These are phyloP conservation scores for Citrus unshiu DNA, from an alignment of 345 rosid genomes.

Conservation along the genomic window DNA sequence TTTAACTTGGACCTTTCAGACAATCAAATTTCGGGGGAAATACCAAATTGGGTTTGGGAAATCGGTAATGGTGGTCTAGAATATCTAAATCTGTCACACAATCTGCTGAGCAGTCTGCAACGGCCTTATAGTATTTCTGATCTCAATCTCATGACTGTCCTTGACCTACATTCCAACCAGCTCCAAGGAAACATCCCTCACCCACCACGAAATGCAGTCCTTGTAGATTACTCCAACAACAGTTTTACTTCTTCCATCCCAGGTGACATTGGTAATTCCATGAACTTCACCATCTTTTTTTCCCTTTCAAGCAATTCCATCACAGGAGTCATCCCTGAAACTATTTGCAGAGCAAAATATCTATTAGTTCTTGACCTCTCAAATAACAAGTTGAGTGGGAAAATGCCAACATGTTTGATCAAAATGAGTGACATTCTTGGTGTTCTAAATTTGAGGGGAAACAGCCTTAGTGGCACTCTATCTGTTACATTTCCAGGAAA, in stretches of 20 bases:
- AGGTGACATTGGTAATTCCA: constrained; percentile 10
- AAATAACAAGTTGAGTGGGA: constrained; percentile 30
- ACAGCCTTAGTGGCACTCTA: constrained; percentile 15
- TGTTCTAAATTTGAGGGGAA: constrained; percentile 31
- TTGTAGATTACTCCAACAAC: constrained; percentile 37
- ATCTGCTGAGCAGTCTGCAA: constrained; percentile 12
- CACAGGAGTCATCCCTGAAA: constrained; percentile 31
- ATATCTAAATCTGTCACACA: constrained; percentile 12
- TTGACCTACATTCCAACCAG: constrained; percentile 33
- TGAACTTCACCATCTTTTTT: not conserved
- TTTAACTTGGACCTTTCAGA: constrained; percentile 30
- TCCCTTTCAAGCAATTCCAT: constrained; percentile 34
- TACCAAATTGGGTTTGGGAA: constrained; percentile 47
- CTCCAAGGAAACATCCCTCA: constrained; percentile 26
- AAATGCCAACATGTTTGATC: constrained; percentile 21
- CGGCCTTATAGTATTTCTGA: not conserved
- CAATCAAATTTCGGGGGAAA: constrained; percentile 34
- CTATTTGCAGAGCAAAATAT: constrained; percentile 21
- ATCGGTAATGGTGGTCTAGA: not conserved
- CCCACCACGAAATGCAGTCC: not conserved
- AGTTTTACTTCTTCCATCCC: constrained; percentile 21
- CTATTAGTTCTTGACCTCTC: constrained; percentile 39
- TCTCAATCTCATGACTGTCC: not conserved
- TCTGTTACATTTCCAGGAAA: not conserved
- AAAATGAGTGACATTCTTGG: constrained; percentile 2